Percentiles rank a stretch among this genome's conserved stretches.
Evolutionary conservation across 2,329 filamentous ascomycete genomes (phyloP).

Genomic region (Diaporthe caulivora): DNA sequence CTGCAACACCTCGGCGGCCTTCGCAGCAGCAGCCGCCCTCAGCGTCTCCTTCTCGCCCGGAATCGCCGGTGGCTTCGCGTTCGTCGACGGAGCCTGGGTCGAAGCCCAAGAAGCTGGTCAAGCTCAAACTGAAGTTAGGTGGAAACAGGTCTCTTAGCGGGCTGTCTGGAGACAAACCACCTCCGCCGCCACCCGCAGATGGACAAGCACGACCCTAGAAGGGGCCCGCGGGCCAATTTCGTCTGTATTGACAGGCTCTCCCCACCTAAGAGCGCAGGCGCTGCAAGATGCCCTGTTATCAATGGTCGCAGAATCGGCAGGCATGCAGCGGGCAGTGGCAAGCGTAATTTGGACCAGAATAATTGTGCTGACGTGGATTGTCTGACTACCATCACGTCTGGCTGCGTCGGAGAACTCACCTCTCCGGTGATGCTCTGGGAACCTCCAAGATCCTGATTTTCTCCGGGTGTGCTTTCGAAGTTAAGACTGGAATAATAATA

Average conservation of each 20-base stretch:
- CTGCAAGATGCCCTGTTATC: not conserved
- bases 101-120: constrained; percentile 35
- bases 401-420: not conserved
- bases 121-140: constrained; percentile 35
- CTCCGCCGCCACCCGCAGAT: constrained; percentile 6
- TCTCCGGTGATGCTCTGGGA: not conserved
- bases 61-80: constrained; percentile 17
- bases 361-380: not conserved
- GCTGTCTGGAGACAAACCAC: constrained; percentile 2
- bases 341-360: not conserved
- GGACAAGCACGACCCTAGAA: not conserved
- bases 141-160: constrained; percentile 14
- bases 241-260: not conserved
- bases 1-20: constrained; percentile 19
- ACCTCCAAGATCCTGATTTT: not conserved
- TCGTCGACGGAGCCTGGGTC: constrained; percentile 15
- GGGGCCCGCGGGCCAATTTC: not conserved
- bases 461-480: too few relatives aligned
- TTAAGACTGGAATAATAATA: not conserved
- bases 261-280: not conserved
- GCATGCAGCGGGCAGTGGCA: not conserved
- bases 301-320: not conserved
- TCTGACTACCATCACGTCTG: not conserved
- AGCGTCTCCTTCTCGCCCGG: constrained; percentile 26
- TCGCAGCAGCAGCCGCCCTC: constrained; percentile 5